Evolutionary conservation across 257 asterid genomes (phyloP), one percentile per base, ranked within the genome.

Genomic region (Nemophila menziesii): DNA sequence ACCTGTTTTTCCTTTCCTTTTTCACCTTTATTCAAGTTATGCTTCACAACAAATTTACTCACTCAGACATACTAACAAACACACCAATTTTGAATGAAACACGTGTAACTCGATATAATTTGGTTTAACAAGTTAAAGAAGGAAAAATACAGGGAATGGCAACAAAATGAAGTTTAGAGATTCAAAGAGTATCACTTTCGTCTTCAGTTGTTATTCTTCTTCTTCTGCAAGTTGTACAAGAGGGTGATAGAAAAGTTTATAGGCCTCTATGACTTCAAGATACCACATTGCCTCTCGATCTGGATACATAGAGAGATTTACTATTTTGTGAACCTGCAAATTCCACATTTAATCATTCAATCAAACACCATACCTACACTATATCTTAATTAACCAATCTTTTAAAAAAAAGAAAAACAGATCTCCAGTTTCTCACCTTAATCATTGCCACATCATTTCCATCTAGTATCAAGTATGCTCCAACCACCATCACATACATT

Each of bases 201-300:
- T 44, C 41, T 10, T 18, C 42, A n/a, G n/a, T 43, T 42, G 1
- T 66, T 69, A 74, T 23, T 60, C 72, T 63, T 64, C 73, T n/a
- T n/a, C n/a, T n/a, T n/a, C n/a, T n/a, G n/a, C n/a, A n/a, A n/a
- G n/a, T n/a, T n/a, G n/a, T 20, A 71, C 61, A 8, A 50, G 22
- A 42, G 84, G 80, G 52, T 65, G 68, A 56, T 89, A 89, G 65
- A 80, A 89, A 27, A 83, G 77, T 46, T 75, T 75, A 69, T 71
- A 83, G 46, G 71, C 90, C 73, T 89, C 97, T 42, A 80, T 46
- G 42, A 83, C 95, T 73, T 83, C 97, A 24, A 89, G 86, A 51
- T 89, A 78, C 97, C 97, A 89, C 95, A 78, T 80, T 17, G 95
- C 58, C 68, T 89, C 95, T 71, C 95, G 73, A 53, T 80, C 83